Base-by-base conservation (phyloP, 768 basidiomycete species). In the Suillus americanus region DNA sequence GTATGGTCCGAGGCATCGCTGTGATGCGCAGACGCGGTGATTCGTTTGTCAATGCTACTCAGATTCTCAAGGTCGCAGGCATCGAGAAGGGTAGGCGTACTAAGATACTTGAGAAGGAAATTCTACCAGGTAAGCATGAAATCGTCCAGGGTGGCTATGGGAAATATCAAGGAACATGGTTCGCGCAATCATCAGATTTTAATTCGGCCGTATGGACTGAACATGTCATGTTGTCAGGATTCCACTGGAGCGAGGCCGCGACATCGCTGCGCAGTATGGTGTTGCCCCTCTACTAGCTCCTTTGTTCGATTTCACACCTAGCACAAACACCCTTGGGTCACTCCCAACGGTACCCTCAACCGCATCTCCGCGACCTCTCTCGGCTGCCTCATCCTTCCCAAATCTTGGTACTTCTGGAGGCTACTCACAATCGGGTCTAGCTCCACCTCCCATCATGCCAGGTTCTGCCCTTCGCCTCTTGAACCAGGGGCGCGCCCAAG, bases 161-260 rank as follows among this genome's bases (percentile, higher is more conserved):
- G 30, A 97, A 98, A 80, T 99, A 98, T 75, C 97, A 99, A 77
- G 97, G 97, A 68, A 99, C 97, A 63, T 99, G 97, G 97, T 97
- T 72, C 73, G 88, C 72, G 62, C 65, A 23, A 62, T 62, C 65
- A 46, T 54, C 30, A 33, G 38, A 62, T 62, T 55, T 62, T 25
- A 33, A 64, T 43, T 55, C 61, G 57, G 35, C 14, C 59, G 14
- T 50, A 9, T 40, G n/a, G 57, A 16, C 46, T 60, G 30, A 66
- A 71, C 57, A 75, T 62, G 1, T 62, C 60, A 20, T 62, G 1
- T 30, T 13, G 53, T 38, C 68, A 98, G 96, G 97, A 97, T 99
- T 70, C 97, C 97, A 1, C 89, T 98, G 46, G 94, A 96, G 70
- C 85, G 94, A 63, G 96, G 96, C 45, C 89, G 93, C 63, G 95